Evolutionary conservation across 352 stramenopile species (phyloP).

Genomic region (Pythium coloratum): DNA sequence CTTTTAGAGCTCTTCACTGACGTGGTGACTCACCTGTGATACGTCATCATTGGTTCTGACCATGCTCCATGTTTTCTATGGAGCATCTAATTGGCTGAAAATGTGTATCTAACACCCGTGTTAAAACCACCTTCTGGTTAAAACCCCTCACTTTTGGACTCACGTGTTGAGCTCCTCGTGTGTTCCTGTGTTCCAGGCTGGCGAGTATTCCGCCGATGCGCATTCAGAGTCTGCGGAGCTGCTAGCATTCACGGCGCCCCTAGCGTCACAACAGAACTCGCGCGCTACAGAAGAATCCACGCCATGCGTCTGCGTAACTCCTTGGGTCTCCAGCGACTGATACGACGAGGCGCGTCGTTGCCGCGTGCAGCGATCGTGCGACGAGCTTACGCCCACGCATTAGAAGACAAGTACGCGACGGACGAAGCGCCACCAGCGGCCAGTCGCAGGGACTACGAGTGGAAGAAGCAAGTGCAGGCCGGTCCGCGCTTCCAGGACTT

Average conservation of each 20-base stretch:
- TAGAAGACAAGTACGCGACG: background rate
- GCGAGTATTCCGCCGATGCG: conserved; percentile 1
- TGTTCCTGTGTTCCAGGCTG: background rate
- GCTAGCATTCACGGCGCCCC: background rate
- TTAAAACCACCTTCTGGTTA: no score
- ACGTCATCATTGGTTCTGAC: background rate
- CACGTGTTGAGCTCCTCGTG: no score
- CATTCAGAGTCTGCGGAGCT: background rate
- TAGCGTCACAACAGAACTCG: background rate
- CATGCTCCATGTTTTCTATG: background rate
- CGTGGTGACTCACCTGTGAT: no score
- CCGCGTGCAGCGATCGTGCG: background rate
- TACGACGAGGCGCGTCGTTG: background rate
- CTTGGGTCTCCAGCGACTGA: background rate
- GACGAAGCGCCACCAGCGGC: background rate
- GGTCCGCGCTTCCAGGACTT: conserved; percentile 20
- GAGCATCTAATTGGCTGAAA: background rate
- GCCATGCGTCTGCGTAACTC: background rate
- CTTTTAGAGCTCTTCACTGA: no score
- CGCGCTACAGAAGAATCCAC: background rate
- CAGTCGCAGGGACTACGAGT: background rate
- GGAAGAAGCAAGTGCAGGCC: conserved; percentile 15
- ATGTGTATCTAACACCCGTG: no score
- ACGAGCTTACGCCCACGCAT: conserved; percentile 1
- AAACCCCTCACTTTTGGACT: no score